Evolutionary conservation across 2,329 filamentous ascomycete species (phyloP).

Genomic region (Aspergillus sp.): DNA sequence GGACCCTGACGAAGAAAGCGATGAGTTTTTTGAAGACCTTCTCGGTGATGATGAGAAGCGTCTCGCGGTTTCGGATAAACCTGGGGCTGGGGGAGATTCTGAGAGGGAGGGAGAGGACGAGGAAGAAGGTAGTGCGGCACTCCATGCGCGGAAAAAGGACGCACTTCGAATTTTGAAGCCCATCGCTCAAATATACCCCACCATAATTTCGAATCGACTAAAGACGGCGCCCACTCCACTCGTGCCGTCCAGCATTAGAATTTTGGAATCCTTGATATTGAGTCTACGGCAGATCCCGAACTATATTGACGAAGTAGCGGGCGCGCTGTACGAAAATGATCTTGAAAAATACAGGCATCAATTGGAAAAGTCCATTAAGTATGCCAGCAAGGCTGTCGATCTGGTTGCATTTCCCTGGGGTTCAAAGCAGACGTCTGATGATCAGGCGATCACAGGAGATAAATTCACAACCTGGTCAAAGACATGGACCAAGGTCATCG

Average conservation of each 20-base stretch:
- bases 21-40: slow-evolving; percentile 50
- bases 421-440: slow-evolving; percentile 60
- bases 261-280: slow-evolving; percentile 36
- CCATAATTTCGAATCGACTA: slow-evolving; percentile 43
- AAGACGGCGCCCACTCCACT: slow-evolving; percentile 31
- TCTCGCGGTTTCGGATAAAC: slow-evolving; percentile 6
- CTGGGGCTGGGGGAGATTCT: slow-evolving; percentile 15
- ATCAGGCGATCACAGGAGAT: slow-evolving; percentile 59
- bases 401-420: slow-evolving; percentile 73
- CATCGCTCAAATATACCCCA: slow-evolving; percentile 44
- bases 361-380: slow-evolving; percentile 31
- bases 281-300: slow-evolving; percentile 40
- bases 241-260: slow-evolving; percentile 19
- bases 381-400: slow-evolving; percentile 67
- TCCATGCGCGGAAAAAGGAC: slow-evolving; percentile 42
- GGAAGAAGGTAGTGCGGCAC: slow-evolving; percentile 32
- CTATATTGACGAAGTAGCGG: slow-evolving; percentile 47
- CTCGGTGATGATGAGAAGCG: slow-evolving; percentile 30
- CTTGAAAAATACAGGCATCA: slow-evolving; percentile 33
- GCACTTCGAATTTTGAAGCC: slow-evolving; percentile 45
- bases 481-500: slow-evolving; percentile 52
- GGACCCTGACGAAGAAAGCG: slow-evolving; percentile 69
- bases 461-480: slow-evolving; percentile 77
- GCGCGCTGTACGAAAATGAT: slow-evolving; percentile 45
- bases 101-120: slow-evolving; percentile 28